These are phyloP conservation scores for Cephalotrichum gorgonifer DNA, from an alignment of 2,329 filamentous ascomycete genomes.

Conservation along the genomic window DNA sequence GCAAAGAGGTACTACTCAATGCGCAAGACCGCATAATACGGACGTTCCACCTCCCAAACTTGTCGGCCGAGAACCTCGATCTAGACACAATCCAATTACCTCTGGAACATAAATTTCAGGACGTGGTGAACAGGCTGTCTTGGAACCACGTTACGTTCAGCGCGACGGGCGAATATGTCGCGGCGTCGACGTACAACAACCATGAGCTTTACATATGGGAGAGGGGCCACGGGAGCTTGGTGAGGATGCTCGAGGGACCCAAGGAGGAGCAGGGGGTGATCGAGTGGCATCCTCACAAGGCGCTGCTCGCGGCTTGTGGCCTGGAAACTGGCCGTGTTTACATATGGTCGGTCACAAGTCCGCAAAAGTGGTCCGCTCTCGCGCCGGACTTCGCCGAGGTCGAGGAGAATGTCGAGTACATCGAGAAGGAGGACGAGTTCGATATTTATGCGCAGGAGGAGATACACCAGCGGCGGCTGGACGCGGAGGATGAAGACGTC, in stretches of 20 bases:
- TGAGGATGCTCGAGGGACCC: slow-evolving; percentile 93
- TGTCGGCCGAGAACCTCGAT: slow-evolving; percentile 58
- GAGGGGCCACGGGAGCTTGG: slow-evolving; percentile 80
- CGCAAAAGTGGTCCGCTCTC: slow-evolving; percentile 93
- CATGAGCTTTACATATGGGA: slow-evolving; percentile 99
- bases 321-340: slow-evolving; percentile 89
- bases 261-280: slow-evolving; percentile 95
- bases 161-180: slow-evolving; percentile 88
- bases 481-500: slow-evolving; percentile 86
- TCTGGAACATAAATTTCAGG: slow-evolving; percentile 96
- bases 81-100: slow-evolving; percentile 80
- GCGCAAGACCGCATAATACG: slow-evolving; percentile 91
- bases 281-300: slow-evolving; percentile 88
- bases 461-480: slow-evolving; percentile 79
- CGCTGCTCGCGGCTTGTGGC: slow-evolving; percentile 82
- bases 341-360: slow-evolving; percentile 90
- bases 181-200: slow-evolving; percentile 95
- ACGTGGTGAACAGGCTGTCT: slow-evolving; percentile 85
- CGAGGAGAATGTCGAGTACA: slow-evolving; percentile 95
- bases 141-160: slow-evolving; percentile 98
- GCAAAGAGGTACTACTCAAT: slow-evolving; percentile 82
- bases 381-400: slow-evolving; percentile 96
- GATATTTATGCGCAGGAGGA: slow-evolving; percentile 95
- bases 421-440: slow-evolving; percentile 93
- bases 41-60: slow-evolving; percentile 80